Percentiles rank a stretch among this genome's conserved stretches.
These are phyloP conservation scores for Murraya paniculata DNA, from an alignment of 345 rosid genomes.

Conservation along the genomic window DNA sequence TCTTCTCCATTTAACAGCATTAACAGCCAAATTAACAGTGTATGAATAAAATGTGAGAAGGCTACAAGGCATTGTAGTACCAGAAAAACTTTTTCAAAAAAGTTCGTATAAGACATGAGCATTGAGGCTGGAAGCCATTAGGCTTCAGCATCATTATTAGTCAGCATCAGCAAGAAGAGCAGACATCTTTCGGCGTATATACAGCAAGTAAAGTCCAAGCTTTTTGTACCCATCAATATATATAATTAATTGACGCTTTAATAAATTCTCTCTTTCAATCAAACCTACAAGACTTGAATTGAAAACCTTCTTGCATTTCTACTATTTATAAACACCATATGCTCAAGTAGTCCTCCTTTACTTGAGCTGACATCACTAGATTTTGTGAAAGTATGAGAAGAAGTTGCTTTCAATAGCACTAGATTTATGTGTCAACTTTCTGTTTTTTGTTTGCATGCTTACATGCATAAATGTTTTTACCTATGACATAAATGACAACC, in stretches of 20 bases:
- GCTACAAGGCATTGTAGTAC: conserved; percentile 6
- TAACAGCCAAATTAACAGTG: background rate
- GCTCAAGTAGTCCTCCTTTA: background rate
- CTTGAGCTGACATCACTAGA: background rate
- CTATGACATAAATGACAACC: background rate
- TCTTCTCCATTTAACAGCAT: background rate
- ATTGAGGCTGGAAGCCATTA: conserved; percentile 32
- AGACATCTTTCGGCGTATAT: conserved; percentile 18
- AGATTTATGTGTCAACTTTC: no score
- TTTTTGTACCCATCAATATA: conserved; percentile 6
- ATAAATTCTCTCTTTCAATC: background rate
- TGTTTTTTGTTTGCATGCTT: background rate
- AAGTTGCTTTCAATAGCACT: background rate
- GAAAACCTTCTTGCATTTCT: background rate
- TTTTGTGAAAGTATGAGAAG: background rate
- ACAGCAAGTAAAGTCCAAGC: conserved; percentile 4
- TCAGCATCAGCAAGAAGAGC: conserved; percentile 3
- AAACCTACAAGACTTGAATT: background rate
- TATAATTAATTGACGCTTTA: conserved; percentile 9
- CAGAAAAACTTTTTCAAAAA: background rate
- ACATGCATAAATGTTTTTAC: background rate
- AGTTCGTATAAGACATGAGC: conserved; percentile 25
- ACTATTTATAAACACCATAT: conserved; percentile 1
- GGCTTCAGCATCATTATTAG: conserved; percentile 15
- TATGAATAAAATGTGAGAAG: background rate